Percentiles rank a stretch among this genome's conserved stretches.
Evolutionary conservation across 148 eudicot species (phyloP).

Genomic region (Rhododendron kiyosumense): DNA sequence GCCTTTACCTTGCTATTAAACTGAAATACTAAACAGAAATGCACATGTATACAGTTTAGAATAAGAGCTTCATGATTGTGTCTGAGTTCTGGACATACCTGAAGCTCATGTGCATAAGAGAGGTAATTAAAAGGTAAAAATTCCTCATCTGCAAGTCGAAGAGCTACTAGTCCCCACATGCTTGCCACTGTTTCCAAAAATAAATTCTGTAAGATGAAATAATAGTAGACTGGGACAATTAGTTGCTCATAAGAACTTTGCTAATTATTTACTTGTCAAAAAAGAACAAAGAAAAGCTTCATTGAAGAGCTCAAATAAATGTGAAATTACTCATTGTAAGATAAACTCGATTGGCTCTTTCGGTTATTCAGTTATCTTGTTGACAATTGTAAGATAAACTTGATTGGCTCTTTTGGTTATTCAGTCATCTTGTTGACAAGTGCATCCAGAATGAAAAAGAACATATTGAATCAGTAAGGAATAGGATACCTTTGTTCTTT

Average conservation of each 20-base stretch:
- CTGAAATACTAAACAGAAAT: not conserved
- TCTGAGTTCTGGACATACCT: constrained; percentile 28
- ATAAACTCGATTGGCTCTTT: not conserved
- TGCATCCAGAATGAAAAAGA: not conserved
- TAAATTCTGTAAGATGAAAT: not conserved
- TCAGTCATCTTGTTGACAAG: not conserved
- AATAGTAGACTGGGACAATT: not conserved
- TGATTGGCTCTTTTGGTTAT: not conserved
- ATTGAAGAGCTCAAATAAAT: not conserved
- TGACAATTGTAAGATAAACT: not conserved
- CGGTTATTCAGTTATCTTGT: not conserved
- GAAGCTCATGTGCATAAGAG: constrained; percentile 42
- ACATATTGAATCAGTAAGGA: not conserved
- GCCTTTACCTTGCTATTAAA: not conserved
- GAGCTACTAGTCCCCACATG: constrained; percentile 48
- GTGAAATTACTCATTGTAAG: not conserved
- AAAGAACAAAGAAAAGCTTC: not conserved
- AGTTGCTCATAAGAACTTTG: not conserved
- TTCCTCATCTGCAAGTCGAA: constrained; percentile 51
- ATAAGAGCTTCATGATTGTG: not conserved
- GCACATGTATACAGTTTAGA: not conserved
- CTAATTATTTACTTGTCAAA: not conserved
- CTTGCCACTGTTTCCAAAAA: constrained; percentile 34
- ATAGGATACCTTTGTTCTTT: not conserved
- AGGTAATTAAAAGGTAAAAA: constrained; percentile 39